Conservation (phyloP, 225 moss, liverwort and hornwort species). For the Pseudisothecium myosuroides region DNA sequence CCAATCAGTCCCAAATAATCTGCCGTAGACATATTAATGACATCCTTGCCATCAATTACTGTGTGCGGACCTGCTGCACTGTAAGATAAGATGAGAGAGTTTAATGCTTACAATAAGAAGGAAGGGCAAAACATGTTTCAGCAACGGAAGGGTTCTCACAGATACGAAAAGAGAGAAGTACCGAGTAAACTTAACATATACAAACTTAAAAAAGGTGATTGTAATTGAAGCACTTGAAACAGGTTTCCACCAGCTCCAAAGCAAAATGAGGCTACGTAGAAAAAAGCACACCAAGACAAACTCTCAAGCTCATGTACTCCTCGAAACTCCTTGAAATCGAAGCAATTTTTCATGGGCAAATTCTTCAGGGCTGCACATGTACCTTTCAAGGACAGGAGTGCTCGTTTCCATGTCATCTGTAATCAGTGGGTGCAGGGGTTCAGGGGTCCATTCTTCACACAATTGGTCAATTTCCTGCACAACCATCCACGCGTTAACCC, state of each 20-base stretch:
- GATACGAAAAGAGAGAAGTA: not conserved
- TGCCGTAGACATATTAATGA: constrained; percentile 76
- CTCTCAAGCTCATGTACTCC: not conserved
- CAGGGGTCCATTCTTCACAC: constrained; percentile 97
- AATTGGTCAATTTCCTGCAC: constrained; percentile 84
- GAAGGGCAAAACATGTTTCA: not conserved
- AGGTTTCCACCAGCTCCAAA: not conserved
- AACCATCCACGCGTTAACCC: not conserved
- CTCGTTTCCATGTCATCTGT: constrained; percentile 51
- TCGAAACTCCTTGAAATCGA: not conserved
- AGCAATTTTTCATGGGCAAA: not conserved
- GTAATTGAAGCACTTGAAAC: not conserved
- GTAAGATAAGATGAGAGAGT: constrained; percentile 17
- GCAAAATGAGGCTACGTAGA: not conserved
- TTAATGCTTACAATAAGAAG: not conserved
- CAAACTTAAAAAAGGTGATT: not conserved
- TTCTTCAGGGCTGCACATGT: not conserved
- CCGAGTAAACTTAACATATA: not conserved
- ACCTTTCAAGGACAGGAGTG: constrained; percentile 79
- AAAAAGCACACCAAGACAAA: not conserved
- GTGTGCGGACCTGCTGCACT: constrained; percentile 94
- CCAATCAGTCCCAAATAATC: constrained; percentile 90
- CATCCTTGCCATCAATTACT: constrained; percentile 69
- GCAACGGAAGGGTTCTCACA: not conserved
- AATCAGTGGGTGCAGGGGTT: constrained; percentile 68